Evolutionary conservation across 345 rosid species (phyloP).

Genomic region (Salix udensis): DNA sequence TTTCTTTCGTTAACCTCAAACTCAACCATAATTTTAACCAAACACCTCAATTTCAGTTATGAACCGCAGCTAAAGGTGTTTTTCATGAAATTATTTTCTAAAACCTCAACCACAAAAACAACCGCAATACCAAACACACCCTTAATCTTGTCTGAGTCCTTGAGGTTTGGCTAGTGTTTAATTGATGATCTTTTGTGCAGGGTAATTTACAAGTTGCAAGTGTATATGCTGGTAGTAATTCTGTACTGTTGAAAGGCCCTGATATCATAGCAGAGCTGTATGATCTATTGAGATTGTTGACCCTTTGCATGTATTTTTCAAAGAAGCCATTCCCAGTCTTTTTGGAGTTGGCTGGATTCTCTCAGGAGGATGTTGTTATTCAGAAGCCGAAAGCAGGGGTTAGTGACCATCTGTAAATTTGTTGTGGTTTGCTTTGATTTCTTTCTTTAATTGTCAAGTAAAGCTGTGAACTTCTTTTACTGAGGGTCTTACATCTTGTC

Average conservation of each 20-base stretch:
- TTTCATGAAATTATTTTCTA: too few species aligned
- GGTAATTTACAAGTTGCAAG: conserved; percentile 76
- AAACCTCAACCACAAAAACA: too few species aligned
- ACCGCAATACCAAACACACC: too few species aligned
- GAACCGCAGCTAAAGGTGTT: too few species aligned
- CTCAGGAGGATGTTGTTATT: conserved; percentile 75
- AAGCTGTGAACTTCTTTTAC: neutral
- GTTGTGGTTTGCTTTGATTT: neutral
- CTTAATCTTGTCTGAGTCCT: neutral
- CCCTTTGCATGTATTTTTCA: conserved; percentile 83
- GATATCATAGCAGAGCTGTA: conserved; percentile 60
- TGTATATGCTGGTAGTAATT: conserved; percentile 72
- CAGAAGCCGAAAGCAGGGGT: conserved; percentile 98
- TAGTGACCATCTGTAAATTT: conserved; percentile 16
- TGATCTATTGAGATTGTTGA: conserved; percentile 60
- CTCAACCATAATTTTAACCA: too few species aligned
- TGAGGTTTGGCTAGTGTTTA: neutral
- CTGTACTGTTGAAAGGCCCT: conserved; percentile 59
- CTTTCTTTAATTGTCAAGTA: neutral
- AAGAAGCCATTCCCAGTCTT: conserved; percentile 88
- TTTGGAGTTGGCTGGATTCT: conserved; percentile 70
- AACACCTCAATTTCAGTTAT: too few species aligned
- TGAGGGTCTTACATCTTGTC: neutral
- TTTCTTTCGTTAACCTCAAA: too few species aligned
- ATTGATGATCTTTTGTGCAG: conserved; percentile 25